Evolutionary conservation across 2,329 filamentous ascomycete genomes (phyloP).

Genomic region (Leptographium lundbergii): DNA sequence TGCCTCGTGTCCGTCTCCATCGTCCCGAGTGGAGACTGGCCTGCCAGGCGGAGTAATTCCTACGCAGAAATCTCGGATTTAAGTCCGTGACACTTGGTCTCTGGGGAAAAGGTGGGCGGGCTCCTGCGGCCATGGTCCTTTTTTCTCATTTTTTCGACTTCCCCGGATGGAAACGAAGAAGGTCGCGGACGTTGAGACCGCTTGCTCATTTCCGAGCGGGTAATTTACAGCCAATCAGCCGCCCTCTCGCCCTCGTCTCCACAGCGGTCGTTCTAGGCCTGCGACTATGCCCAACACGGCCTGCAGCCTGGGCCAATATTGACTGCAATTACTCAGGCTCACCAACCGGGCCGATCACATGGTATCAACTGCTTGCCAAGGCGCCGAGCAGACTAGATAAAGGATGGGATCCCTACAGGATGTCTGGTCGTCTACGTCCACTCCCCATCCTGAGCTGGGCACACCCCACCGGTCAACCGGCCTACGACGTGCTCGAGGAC

Average conservation of each 20-base stretch:
- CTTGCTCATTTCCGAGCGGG: background rate
- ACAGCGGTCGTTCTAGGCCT: background rate
- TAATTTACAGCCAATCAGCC: background rate
- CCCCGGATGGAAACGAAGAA: background rate
- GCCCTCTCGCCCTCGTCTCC: background rate
- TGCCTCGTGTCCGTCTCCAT: no score
- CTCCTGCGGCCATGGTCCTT: no score
- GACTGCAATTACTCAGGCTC: no score
- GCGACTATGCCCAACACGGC: background rate
- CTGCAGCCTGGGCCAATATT: background rate
- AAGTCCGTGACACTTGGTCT: background rate
- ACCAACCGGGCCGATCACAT: no score
- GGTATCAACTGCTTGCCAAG: no score
- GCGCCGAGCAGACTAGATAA: no score
- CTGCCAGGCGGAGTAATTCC: background rate
- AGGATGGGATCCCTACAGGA: no score
- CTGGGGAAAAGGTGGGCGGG: background rate
- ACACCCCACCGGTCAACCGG: no score
- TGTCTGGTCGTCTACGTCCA: no score
- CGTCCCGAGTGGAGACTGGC: no score
- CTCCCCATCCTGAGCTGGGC: no score
- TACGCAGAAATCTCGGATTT: background rate
- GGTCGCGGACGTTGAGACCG: background rate
- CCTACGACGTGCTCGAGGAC: no score
- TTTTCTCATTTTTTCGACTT: background rate